Conservation (phyloP, 352 stramenopile species). For the Globisporangium megalacanthum region DNA sequence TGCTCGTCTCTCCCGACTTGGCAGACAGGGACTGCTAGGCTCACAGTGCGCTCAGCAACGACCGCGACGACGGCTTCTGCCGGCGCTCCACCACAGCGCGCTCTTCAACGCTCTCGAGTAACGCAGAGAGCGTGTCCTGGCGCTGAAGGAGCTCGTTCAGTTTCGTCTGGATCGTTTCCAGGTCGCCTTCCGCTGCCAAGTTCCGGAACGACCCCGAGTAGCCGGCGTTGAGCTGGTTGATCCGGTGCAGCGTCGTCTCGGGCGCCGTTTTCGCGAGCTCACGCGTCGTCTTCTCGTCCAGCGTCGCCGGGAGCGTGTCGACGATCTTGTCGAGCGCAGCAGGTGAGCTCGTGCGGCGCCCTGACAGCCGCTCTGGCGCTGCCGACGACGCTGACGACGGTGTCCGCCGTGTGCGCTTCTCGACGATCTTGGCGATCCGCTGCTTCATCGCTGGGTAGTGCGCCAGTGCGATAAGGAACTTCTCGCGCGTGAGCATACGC, state of each 20-base stretch:
- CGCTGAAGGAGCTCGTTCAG: conserved; percentile 50
- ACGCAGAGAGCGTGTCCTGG: conserved; percentile 38
- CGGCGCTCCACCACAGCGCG: conserved; percentile 15
- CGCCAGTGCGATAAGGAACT: conserved; percentile 47
- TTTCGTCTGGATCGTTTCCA: conserved; percentile 71
- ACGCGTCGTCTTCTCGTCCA: conserved; percentile 49
- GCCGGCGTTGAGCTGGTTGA: conserved; percentile 87
- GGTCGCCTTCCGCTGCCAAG: conserved; percentile 54
- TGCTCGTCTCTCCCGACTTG: background rate
- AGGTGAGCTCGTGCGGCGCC: conserved; percentile 19
- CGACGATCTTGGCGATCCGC: conserved; percentile 71
- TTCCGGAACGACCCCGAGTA: conserved; percentile 72
- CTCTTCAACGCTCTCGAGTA: conserved; percentile 42
- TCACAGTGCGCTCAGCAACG: conserved; percentile 4
- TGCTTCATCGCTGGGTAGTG: conserved; percentile 57
- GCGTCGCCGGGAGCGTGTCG: conserved; percentile 23
- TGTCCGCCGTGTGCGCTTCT: conserved; percentile 46
- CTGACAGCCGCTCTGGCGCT: conserved; percentile 6
- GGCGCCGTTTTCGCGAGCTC: conserved; percentile 34
- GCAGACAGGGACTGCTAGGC: too few species aligned
- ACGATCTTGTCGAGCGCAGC: conserved; percentile 51
- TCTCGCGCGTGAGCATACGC: conserved; percentile 53
- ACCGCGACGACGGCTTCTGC: conserved; percentile 6
- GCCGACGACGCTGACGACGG: conserved; percentile 3
- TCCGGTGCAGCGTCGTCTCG: conserved; percentile 59